Evolutionary conservation across 345 rosid species (phyloP), one percentile per base, ranked within the genome.

Genomic region (Corchorus capsularis): DNA sequence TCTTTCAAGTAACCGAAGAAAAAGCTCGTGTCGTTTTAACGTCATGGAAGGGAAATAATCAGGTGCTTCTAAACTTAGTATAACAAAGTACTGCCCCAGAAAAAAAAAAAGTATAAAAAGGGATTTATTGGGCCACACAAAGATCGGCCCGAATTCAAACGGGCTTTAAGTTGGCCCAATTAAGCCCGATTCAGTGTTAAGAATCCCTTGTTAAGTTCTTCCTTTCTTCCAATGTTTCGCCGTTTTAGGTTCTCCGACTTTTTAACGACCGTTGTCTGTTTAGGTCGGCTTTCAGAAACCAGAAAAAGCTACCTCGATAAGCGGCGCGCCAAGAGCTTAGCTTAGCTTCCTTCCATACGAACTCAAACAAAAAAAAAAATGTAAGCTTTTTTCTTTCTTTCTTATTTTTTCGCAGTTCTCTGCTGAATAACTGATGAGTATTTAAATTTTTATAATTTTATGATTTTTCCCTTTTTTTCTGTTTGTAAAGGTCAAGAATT

Each of bases 401-500:
- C 46, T 27, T 19, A 20, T 1, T 0, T 47, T 15, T 16, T 32
- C 27, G 4, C 16, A 16, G 27, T 16, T 34, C 0, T 11, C 37
- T 45, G 53, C 7, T 66, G 27, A 69, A 50, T 32, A 11, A 3
- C 22, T 16, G 43, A 32, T 4, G 43, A 8, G 17, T 67, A 13
- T 34, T 50, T 19, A 6, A 67, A 47, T 47, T 67, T 27, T 13
- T 17, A 20, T 47, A 13, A 0, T 46, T 45, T 45, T 20, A 45
- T 27, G 4, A 56, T 61, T 16, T 50, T 20, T 41, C 1, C 66
- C 46, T 54, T 72, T 61, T 16, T 50, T 20, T 41, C 1, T 75
- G 49, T 54, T 43, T 64, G 34, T 76, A 17, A 72, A 88, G 98
- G 99, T 93, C 99, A 17, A 86, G 98, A 70, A 91, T 96, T 20